Conservation (phyloP, 495 filamentous ascomycete genomes). For the Echria macrotheca region DNA sequence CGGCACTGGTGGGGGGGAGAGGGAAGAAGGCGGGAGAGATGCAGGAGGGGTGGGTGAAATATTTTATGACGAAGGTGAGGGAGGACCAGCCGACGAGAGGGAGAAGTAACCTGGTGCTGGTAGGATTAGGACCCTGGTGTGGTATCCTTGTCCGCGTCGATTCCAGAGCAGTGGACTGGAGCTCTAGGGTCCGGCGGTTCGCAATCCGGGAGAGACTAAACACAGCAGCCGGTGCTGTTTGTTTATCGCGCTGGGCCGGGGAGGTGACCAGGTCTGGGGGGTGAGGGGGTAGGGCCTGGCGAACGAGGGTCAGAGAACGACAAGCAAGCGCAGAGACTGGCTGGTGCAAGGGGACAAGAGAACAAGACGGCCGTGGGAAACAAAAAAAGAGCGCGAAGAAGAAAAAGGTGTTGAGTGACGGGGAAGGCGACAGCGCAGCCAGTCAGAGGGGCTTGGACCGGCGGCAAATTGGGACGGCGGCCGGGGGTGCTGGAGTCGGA, state of each 20-base stretch:
- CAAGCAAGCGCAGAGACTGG: background rate
- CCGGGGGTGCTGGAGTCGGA: constrained; percentile 15
- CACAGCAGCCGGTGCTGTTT: constrained; percentile 17
- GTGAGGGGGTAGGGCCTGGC: background rate
- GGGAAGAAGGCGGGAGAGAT: constrained; percentile 23
- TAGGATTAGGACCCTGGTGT: constrained; percentile 18
- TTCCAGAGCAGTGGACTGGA: constrained; percentile 26
- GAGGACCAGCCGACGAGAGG: constrained; percentile 12
- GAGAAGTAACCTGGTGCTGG: constrained; percentile 18
- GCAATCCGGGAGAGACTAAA: constrained; percentile 9
- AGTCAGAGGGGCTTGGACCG: constrained; percentile 26
- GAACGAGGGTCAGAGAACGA: background rate
- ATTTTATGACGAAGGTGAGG: constrained; percentile 32
- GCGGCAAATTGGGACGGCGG: constrained; percentile 25
- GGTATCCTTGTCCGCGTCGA: constrained; percentile 23
- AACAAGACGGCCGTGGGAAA: constrained; percentile 1
- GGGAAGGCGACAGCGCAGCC: constrained; percentile 16
- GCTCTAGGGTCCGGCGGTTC: constrained; percentile 14
- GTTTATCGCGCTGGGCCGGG: constrained; percentile 17
- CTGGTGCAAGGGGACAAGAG: background rate
- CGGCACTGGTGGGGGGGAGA: constrained; percentile 31
- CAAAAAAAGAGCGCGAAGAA: constrained; percentile 1
- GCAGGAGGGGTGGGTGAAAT: constrained; percentile 28
- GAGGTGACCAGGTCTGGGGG: constrained; percentile 20
- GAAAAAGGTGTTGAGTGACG: background rate